phyloP scores from a whole-genome alignment of 148 eudicot species.

The Chenopodium album region DNA sequence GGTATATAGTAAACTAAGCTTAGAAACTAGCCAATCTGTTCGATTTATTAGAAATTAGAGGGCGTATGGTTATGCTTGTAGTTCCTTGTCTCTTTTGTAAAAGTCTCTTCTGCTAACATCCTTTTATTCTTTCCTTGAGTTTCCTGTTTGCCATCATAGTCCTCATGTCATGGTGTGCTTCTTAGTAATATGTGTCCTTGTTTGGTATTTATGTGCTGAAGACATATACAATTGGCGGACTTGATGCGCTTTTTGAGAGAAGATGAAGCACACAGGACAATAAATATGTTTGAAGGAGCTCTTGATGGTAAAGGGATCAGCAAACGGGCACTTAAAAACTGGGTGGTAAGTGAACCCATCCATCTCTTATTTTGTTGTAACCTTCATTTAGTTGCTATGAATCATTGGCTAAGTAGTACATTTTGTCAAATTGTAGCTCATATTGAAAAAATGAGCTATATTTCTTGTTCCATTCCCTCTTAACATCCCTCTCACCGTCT shows the following conservation, averaged over 20 bases:
- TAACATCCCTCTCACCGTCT: not conserved
- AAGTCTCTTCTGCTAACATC: not conserved
- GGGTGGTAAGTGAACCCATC: conserved; percentile 58
- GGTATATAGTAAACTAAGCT: not conserved
- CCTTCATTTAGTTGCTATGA: not conserved
- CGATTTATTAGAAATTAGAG: not conserved
- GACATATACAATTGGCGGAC: conserved; percentile 59
- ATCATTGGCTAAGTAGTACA: not conserved
- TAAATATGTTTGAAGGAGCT: conserved; percentile 62
- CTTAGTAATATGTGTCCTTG: not conserved
- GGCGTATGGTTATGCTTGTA: not conserved
- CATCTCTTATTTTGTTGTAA: not conserved
- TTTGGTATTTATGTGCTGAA: conserved; percentile 17
- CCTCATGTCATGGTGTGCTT: not conserved
- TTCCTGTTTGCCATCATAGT: not conserved
- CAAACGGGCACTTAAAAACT: conserved; percentile 72
- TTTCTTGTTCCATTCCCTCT: not conserved
- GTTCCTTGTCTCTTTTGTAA: not conserved
- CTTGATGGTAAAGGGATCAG: conserved; percentile 70
- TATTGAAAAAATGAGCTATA: not conserved
- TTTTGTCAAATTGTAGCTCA: not conserved
- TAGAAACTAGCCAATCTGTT: not conserved
- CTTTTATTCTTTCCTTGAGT: not conserved
- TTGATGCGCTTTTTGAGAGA: conserved; percentile 77
- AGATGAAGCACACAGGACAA: conserved; percentile 66